phyloP scores from a whole-genome alignment of 805 yeast species.

The Candida sanyiensis region DNA sequence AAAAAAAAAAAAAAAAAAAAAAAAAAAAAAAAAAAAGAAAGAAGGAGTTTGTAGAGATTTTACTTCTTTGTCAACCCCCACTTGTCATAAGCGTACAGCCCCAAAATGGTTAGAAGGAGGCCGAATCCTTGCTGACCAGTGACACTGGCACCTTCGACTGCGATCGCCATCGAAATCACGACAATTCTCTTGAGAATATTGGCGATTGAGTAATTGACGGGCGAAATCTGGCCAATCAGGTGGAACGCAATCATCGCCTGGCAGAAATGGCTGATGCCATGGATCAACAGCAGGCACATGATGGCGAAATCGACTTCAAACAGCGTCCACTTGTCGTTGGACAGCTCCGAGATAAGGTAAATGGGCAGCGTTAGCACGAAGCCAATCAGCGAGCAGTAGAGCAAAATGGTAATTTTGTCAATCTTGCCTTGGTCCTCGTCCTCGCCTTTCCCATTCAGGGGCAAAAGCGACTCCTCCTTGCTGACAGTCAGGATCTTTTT shows the following conservation, averaged over 20 bases:
- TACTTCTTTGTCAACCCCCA: conserved; percentile 43
- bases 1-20: no score
- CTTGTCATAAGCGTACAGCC: conserved; percentile 65
- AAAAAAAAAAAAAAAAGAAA: no score
- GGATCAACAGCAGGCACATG: conserved; percentile 41
- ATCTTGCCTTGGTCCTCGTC: conserved; percentile 35
- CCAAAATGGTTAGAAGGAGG: conserved; percentile 47
- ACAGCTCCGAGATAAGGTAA: conserved; percentile 52
- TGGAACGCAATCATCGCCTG: conserved; percentile 76
- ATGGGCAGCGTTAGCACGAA: conserved; percentile 60
- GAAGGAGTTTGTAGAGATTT: no score
- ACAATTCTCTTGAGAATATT: conserved; percentile 70
- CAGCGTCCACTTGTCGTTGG: conserved; percentile 26
- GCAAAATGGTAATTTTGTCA: conserved; percentile 66
- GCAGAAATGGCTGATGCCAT: conserved; percentile 63
- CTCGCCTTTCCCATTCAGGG: conserved; percentile 19
- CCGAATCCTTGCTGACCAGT: conserved; percentile 47
- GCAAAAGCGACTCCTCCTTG: conserved; percentile 14
- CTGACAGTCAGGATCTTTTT: conserved; percentile 58
- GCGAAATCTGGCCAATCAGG: conserved; percentile 63
- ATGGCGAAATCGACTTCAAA: conserved; percentile 27
- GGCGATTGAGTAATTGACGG: conserved; percentile 75
- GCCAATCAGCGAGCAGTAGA: conserved; percentile 68
- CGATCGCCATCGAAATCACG: conserved; percentile 58
- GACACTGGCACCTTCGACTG: conserved; percentile 49